Percentiles rank a stretch among this genome's conserved stretches.
phyloP scores from a whole-genome alignment of 352 stramenopile species.

The Phytophthora palmivora region DNA sequence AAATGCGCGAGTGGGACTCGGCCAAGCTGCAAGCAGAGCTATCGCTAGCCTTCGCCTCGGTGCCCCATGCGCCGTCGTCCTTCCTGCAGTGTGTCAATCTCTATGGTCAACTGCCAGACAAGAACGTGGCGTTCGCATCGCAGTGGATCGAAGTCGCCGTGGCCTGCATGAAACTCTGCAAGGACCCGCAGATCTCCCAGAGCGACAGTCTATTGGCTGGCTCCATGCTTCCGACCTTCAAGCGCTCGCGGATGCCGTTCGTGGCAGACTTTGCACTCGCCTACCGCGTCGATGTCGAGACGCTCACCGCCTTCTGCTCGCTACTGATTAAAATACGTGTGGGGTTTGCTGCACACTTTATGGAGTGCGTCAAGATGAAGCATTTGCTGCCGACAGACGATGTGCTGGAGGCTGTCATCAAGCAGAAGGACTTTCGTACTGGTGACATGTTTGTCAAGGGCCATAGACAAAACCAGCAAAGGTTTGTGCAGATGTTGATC shows the following conservation, averaged over 20 bases:
- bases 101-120: slow-evolving; percentile 33
- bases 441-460: slow-evolving; percentile 65
- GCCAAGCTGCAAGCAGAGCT: slow-evolving; percentile 41
- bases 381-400: slow-evolving; percentile 46
- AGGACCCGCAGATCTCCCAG: slow-evolving; percentile 29
- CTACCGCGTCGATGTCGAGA: slow-evolving; percentile 42
- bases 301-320: slow-evolving; percentile 42
- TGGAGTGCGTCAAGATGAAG: slow-evolving; percentile 52
- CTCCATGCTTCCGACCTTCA: slow-evolving; percentile 48
- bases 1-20: slow-evolving; percentile 48
- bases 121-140: slow-evolving; percentile 23
- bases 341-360: slow-evolving; percentile 51
- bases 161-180: slow-evolving; percentile 18
- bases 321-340: slow-evolving; percentile 35
- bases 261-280: slow-evolving; percentile 51
- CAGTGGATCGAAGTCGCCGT: slow-evolving; percentile 38
- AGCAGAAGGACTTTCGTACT: slow-evolving; percentile 60
- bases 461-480: slow-evolving; percentile 41
- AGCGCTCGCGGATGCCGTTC: slow-evolving; percentile 40
- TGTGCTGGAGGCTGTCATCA: slow-evolving; percentile 51
- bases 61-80: slow-evolving; percentile 37
- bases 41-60: slow-evolving; percentile 37
- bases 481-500: slow-evolving; percentile 66
- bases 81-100: slow-evolving; percentile 51
- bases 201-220: slow-evolving; percentile 50